These are phyloP conservation scores for Ceratorhiza oryzae-sativae DNA, from an alignment of 1,284 basidiomycete species.

Conservation along the genomic window DNA sequence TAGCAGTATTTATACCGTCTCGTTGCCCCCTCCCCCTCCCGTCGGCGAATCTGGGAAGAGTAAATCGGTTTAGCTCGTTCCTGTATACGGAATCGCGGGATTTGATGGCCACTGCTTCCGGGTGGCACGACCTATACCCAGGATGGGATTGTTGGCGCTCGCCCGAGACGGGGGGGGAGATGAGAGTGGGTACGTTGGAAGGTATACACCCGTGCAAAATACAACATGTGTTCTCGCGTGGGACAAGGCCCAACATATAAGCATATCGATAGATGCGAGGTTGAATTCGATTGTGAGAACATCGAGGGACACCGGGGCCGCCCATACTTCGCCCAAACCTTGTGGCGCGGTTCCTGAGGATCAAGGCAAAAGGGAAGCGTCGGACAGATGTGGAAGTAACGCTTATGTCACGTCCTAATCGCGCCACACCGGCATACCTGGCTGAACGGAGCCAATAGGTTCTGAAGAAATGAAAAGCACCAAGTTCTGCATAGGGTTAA, in stretches of 20 bases:
- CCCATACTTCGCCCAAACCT: not conserved
- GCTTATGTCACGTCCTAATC: not conserved
- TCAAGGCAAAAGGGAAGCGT: not conserved
- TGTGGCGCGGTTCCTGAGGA: conserved; percentile 14
- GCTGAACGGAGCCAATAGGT: not conserved
- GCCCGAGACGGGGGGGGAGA: no score
- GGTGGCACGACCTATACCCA: not conserved
- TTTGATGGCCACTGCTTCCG: not conserved
- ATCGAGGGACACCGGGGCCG: not conserved
- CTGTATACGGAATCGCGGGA: not conserved
- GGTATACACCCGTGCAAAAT: not conserved
- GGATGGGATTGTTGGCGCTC: not conserved
- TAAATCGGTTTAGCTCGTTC: not conserved
- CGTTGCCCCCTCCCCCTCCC: no score
- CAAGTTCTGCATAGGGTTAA: not conserved
- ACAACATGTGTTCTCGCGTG: not conserved
- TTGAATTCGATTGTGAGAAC: not conserved
- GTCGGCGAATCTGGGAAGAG: not conserved
- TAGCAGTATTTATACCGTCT: conserved; percentile 20
- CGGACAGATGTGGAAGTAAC: not conserved
- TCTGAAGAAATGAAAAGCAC: not conserved
- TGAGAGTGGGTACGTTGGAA: not conserved
- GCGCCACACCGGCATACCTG: not conserved
- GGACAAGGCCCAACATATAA: not conserved
- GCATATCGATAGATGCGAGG: not conserved